Percentiles rank a stretch among this genome's conserved stretches.
Evolutionary conservation across 108 stramenopile species (phyloP).

Genomic region (Bacterosira constricta): DNA sequence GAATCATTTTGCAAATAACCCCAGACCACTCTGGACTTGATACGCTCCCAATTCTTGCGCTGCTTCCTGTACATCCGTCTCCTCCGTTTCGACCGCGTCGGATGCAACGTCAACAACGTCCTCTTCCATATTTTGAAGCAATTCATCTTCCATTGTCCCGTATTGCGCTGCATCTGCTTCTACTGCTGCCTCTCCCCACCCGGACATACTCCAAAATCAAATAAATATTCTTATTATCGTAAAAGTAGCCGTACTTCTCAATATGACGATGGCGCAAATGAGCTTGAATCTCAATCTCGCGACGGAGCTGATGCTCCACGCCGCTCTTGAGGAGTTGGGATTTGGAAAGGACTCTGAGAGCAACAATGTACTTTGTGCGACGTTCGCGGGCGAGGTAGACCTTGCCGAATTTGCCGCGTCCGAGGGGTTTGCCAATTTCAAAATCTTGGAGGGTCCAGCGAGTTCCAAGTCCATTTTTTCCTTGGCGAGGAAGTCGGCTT

Average conservation of each 20-base stretch:
- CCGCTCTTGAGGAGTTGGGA: conserved; percentile 94
- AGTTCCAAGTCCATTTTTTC: too few relatives aligned
- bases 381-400: conserved; percentile 98
- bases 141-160: too few relatives aligned
- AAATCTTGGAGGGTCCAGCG: conserved; percentile 95
- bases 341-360: conserved; percentile 97
- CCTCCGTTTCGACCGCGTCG: too few relatives aligned
- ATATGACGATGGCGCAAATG: conserved; percentile 96
- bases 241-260: conserved; percentile 98
- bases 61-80: too few relatives aligned
- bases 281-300: conserved; percentile 99
- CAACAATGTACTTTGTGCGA: conserved; percentile 95
- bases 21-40: conserved; percentile 51
- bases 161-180: too few relatives aligned
- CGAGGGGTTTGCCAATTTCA: conserved; percentile 98
- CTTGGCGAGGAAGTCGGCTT: conserved; percentile 42
- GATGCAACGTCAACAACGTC: too few relatives aligned
- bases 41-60: conserved; percentile 48
- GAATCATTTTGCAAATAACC: conserved; percentile 28
- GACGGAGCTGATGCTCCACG: conserved; percentile 97
- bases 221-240: conserved; percentile 96
- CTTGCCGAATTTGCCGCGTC: conserved; percentile 95
- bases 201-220: too few relatives aligned
- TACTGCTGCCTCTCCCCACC: too few relatives aligned
- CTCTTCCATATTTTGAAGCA: too few relatives aligned